phyloP scores from a whole-genome alignment of 495 filamentous ascomycete species.

The Annulohypoxylon nitens region DNA sequence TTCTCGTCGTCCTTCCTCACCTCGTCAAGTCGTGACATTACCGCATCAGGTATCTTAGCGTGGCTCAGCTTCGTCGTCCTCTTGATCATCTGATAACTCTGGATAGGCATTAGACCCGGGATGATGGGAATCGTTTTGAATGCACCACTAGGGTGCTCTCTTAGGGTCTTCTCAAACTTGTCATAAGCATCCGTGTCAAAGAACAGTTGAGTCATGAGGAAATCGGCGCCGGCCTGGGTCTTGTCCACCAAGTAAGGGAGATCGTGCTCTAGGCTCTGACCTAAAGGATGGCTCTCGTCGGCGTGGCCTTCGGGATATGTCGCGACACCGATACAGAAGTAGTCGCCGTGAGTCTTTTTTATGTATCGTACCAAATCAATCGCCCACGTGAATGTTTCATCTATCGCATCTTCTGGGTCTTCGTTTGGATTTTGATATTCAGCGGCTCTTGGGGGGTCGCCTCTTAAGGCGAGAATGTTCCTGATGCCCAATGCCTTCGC shows the following conservation, averaged over 20 bases:
- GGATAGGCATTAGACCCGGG: slow-evolving; percentile 96
- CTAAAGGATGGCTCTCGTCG: slow-evolving; percentile 83
- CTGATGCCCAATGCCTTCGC: slow-evolving; percentile 93
- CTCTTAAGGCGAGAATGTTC: slow-evolving; percentile 93
- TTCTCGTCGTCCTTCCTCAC: slow-evolving; percentile 92
- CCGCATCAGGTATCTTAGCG: slow-evolving; percentile 77
- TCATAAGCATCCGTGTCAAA: slow-evolving; percentile 88
- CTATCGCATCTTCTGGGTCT: slow-evolving; percentile 58
- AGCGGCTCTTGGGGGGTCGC: slow-evolving; percentile 90
- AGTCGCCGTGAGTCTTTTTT: slow-evolving; percentile 84
- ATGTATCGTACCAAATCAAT: slow-evolving; percentile 94
- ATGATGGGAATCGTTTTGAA: slow-evolving; percentile 93
- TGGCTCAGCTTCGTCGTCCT: slow-evolving; percentile 96
- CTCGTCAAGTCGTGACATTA: slow-evolving; percentile 79
- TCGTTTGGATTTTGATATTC: slow-evolving; percentile 79
- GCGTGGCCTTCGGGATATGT: slow-evolving; percentile 96
- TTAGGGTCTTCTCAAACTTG: slow-evolving; percentile 79
- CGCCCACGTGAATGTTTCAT: slow-evolving; percentile 89
- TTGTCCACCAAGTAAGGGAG: slow-evolving; percentile 93
- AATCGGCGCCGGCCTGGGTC: slow-evolving; percentile 91
- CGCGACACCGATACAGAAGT: slow-evolving; percentile 97
- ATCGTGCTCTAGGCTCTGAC: slow-evolving; percentile 83
- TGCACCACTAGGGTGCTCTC: slow-evolving; percentile 84
- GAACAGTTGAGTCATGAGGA: slow-evolving; percentile 99
- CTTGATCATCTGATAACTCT: slow-evolving; percentile 95